phyloP scores from a whole-genome alignment of 805 yeast genomes.

The Clavispora asparagi region DNA sequence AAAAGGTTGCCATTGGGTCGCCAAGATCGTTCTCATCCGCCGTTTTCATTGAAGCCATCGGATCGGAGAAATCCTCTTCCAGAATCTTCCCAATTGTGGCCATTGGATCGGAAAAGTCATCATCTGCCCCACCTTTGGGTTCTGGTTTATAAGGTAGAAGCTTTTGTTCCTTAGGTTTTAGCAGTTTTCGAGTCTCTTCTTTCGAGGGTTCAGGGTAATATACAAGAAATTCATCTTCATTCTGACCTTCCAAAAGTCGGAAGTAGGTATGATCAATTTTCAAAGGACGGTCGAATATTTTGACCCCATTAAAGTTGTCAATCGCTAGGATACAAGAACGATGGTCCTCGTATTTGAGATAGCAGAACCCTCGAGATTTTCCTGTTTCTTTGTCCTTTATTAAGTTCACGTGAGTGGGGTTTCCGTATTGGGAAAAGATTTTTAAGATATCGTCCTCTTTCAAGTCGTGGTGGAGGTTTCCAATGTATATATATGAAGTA shows the following conservation, averaged over 20 bases:
- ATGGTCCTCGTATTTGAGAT: slow-evolving; percentile 77
- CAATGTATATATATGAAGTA: slow-evolving; percentile 73
- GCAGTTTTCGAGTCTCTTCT: neutral
- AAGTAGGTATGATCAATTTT: slow-evolving; percentile 72
- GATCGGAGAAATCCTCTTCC: slow-evolving; percentile 15
- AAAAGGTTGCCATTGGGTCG: slow-evolving; percentile 18
- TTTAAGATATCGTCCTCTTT: slow-evolving; percentile 72
- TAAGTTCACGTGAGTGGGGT: slow-evolving; percentile 70
- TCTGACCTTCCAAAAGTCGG: slow-evolving; percentile 48
- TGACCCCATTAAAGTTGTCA: slow-evolving; percentile 77
- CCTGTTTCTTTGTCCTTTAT: slow-evolving; percentile 63
- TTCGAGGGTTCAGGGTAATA: slow-evolving; percentile 19
- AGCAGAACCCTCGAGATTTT: slow-evolving; percentile 70
- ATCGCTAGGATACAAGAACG: slow-evolving; percentile 78
- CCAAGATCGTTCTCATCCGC: slow-evolving; percentile 8
- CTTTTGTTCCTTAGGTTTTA: slow-evolving; percentile 2
- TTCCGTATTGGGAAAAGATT: slow-evolving; percentile 85
- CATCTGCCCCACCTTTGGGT: neutral
- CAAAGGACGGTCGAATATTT: slow-evolving; percentile 43
- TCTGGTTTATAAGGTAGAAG: slow-evolving; percentile 3
- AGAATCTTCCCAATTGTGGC: slow-evolving; percentile 27
- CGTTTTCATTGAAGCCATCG: neutral
- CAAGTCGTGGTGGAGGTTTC: slow-evolving; percentile 58
- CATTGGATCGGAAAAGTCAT: slow-evolving; percentile 10
- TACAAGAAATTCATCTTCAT: slow-evolving; percentile 37